Evolutionary conservation across 164 flowering plant species (phyloP).

Genomic region (Akebia trifoliata): DNA sequence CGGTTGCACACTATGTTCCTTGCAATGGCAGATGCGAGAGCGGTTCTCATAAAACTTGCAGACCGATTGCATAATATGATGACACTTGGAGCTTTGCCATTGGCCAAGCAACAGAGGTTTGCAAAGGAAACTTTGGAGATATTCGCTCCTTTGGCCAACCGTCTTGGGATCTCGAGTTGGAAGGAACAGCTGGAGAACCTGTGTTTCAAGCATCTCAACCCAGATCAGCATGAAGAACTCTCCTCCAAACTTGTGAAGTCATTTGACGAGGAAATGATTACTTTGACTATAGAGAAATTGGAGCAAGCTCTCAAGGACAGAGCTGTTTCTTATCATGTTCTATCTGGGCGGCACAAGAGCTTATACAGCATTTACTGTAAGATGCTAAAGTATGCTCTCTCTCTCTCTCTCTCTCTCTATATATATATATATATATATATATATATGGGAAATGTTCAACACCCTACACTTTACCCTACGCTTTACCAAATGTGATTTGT

Average conservation of each 20-base stretch:
- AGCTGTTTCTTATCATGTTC: conserved; percentile 47
- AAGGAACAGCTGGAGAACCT: conserved; percentile 83
- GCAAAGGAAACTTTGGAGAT: conserved; percentile 96
- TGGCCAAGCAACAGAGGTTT: conserved; percentile 73
- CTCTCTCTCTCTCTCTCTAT: conserved; percentile 7
- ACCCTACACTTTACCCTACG: too few species aligned
- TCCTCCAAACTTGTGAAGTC: conserved; percentile 63
- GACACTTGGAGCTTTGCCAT: conserved; percentile 82
- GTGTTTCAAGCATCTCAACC: conserved; percentile 82
- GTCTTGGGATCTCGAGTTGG: conserved; percentile 89
- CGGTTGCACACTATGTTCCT: conserved; percentile 94
- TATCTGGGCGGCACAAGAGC: conserved; percentile 87
- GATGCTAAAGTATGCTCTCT: conserved; percentile 67
- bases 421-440: too few species aligned
- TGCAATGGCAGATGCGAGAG: conserved; percentile 95
- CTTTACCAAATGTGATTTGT: too few species aligned
- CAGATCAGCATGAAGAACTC: conserved; percentile 59
- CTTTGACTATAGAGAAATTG: conserved; percentile 56
- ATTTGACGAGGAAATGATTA: conserved; percentile 66
- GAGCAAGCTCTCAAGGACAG: conserved; percentile 61
- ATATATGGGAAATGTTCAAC: too few species aligned
- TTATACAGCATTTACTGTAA: conserved; percentile 84
- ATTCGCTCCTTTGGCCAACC: conserved; percentile 87
- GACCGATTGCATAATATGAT: conserved; percentile 98
- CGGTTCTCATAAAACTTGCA: conserved; percentile 90